Base-by-base conservation (phyloP, 1,284 basidiomycete species). In the Leccinum proximum region DNA sequence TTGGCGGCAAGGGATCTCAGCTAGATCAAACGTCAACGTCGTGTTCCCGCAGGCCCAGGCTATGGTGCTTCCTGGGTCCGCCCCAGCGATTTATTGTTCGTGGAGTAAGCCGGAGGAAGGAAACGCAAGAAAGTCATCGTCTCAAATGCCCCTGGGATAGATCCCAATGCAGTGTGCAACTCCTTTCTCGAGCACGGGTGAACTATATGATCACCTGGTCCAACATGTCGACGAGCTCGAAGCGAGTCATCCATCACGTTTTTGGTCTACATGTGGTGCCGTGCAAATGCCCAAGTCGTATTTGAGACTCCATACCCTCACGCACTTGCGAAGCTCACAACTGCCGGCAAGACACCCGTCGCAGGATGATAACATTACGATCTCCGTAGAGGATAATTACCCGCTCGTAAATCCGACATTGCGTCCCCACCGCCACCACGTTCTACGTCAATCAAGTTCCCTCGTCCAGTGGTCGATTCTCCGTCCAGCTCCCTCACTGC, bases 1-100 rank as follows among this genome's bases (percentile, higher is more conserved):
- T 93, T 61, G 97, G 97, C 68, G 93, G 94, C 64, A 98, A 98
- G 78, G 97, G 96, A 13, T 90, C 92, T 7, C 94, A 96, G 74
- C 82, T 98, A 4, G 59, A 96, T 96, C 73, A 93, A 94, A 89
- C 66, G 91, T 94, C 62, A 90, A 85, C 62, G 77, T 84, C 16
- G 87, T 93, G 22, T 95, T 93, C 69, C 87, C 91, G 8, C 81
- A 86, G 62, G 92, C 93, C 0, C 85, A 89, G 68, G 93, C 93
- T 1, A 93, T 94, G 89, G 92, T 94, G 22, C 79, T 93, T 11
- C 85, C 83, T 22, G 87, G 85, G 26, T 0, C 83, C 84, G 7
- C 82, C 86, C 3, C 87, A 87, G 68, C 82, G 86, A 48, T 96
- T 95, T 72, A 82, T 96, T 62, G 92, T 96, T 42, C 85, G 86